Evolutionary conservation across 345 rosid species (phyloP).

Genomic region (Salix suchowensis): DNA sequence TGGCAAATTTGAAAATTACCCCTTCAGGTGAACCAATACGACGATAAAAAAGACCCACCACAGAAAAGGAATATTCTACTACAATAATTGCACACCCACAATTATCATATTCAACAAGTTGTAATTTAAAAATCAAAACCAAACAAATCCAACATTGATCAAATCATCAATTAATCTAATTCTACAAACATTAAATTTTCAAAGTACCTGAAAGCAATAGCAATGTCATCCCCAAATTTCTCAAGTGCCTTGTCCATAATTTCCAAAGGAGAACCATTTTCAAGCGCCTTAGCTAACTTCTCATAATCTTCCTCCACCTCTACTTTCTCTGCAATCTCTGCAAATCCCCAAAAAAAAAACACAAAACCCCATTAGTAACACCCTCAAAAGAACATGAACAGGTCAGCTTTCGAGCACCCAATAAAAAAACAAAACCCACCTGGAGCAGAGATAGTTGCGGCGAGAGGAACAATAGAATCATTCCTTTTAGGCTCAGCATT

Average conservation of each 20-base stretch:
- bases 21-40: neutral
- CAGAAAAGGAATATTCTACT: neutral
- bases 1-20: neutral
- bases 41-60: neutral
- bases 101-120: neutral
- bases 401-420: no score
- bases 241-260: conserved; percentile 87
- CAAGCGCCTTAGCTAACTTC: conserved; percentile 52
- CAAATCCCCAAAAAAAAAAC: conserved; percentile 3
- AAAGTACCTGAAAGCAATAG: conserved; percentile 87
- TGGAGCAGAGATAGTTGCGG: conserved; percentile 55
- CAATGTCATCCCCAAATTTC: conserved; percentile 75
- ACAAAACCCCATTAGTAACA: neutral
- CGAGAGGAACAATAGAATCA: conserved; percentile 42
- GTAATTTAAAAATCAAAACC: no score
- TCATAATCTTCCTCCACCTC: conserved; percentile 48
- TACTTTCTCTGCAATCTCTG: conserved; percentile 57
- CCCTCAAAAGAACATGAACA: no score
- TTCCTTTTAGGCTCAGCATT: conserved; percentile 56
- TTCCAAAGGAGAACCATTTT: conserved; percentile 75
- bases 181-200: neutral
- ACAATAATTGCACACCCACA: neutral
- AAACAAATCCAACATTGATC: neutral
- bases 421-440: conserved; percentile 36
- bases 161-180: neutral